Evolutionary conservation across 495 filamentous ascomycete species (phyloP).

Genomic region (Bacidia rubella): DNA sequence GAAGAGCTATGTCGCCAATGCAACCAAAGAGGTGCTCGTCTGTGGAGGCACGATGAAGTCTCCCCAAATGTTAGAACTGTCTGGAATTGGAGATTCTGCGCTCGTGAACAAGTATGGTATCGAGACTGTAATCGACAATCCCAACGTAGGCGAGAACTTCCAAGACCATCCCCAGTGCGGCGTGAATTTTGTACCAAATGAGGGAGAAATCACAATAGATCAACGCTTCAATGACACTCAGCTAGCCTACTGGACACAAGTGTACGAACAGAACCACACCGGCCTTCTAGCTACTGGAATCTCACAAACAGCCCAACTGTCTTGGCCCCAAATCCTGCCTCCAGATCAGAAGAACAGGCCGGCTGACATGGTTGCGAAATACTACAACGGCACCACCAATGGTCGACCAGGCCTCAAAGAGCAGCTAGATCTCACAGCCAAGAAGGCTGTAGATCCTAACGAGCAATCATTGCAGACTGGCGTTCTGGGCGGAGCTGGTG

Average conservation of each 20-base stretch:
- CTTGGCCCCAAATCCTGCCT: constrained; percentile 6
- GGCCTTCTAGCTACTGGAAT: constrained; percentile 6
- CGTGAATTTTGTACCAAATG: constrained; percentile 8
- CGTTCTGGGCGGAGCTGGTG: neutral
- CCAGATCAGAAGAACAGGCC: constrained; percentile 3
- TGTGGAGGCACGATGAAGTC: constrained; percentile 48
- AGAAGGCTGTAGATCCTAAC: neutral
- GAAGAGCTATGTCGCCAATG: constrained; percentile 21
- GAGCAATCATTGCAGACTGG: neutral
- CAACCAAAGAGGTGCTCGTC: constrained; percentile 49
- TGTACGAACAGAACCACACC: constrained; percentile 7
- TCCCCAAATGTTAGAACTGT: constrained; percentile 50
- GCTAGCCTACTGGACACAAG: neutral
- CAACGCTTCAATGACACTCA: neutral
- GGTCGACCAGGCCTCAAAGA: neutral
- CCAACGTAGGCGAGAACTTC: constrained; percentile 36
- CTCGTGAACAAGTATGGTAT: constrained; percentile 35
- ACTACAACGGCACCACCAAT: constrained; percentile 1
- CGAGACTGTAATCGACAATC: constrained; percentile 26
- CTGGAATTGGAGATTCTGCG: constrained; percentile 41
- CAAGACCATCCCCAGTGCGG: constrained; percentile 30
- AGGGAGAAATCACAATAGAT: constrained; percentile 9
- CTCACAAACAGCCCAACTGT: constrained; percentile 15
- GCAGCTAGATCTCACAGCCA: neutral
- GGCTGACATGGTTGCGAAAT: constrained; percentile 4